Evolutionary conservation across 2,329 filamentous ascomycete species (phyloP), one percentile per base, ranked within the genome.

Genomic region (Aspergillus clavatus): DNA sequence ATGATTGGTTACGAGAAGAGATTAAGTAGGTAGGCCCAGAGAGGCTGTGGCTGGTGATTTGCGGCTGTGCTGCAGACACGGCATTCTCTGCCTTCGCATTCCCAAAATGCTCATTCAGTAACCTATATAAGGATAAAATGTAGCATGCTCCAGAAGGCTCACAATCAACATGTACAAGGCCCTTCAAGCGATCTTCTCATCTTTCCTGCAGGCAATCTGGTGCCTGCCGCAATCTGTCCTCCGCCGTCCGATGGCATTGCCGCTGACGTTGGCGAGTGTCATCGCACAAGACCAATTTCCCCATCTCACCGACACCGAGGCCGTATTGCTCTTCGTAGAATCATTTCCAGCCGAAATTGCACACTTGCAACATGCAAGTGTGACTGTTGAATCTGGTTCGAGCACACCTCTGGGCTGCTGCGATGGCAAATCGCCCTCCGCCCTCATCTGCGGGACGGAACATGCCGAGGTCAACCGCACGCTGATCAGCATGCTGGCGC

Each of bases 401-500:
- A 43, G 10, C 11, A 11, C 26, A 18, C 12, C 27, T 16, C 28
- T 16, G 8, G 2, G 31, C 7, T 40, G 14, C 24, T 31, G 14
- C 12, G 38, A 18, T 14, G 29, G 12, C 2, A 37, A 21, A 43
- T 44, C 50, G 1, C 50, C 50, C 3, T 52, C 50, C 2, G 22
- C 18, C 2, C n/a, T 38, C 7, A 29, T 52, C 12, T 43, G 33
- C 28, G 54, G 42, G 3, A 21, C 48, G 8, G 57, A 70, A n/a
- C 69, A 60, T 36, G 33, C 29, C 7, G 69, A 72, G 51, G 60
- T 71, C 27, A 70, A 71, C 39, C 66, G 69, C 16, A 71, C 69
- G 0, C 55, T 70, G 5, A 59, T 67, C 21, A 62, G 65, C 14
- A 51, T 70, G 14, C 47, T 70, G 27, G 55, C 63, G 1, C 42